Conservation (phyloP, 1,139 yeast genomes). For the Zygotorulaspora mrakii region DNA sequence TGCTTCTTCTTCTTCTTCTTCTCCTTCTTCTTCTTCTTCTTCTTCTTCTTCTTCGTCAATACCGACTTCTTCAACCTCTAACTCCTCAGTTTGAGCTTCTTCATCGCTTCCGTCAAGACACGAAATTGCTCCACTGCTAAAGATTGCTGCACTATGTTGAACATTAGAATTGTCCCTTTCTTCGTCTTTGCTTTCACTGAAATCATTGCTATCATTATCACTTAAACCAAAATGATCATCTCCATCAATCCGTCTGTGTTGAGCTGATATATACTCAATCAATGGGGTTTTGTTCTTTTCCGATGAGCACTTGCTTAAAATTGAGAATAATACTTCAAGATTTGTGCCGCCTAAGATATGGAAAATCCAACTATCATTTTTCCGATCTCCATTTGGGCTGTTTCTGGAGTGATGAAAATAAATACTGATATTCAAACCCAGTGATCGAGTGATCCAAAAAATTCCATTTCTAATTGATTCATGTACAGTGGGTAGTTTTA, state of each 20-base stretch:
- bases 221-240: not conserved
- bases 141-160: too few species aligned
- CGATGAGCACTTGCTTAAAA: slow-evolving; percentile 10
- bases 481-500: slow-evolving; percentile 28
- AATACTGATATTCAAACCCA: slow-evolving; percentile 26
- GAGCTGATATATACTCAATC: not conserved
- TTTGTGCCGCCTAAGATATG: slow-evolving; percentile 3
- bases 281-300: slow-evolving; percentile 12
- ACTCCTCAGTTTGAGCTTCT: not conserved
- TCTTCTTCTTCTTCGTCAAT: not conserved
- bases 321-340: slow-evolving; percentile 6
- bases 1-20: not conserved
- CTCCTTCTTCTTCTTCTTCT: not conserved
- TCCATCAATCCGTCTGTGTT: not conserved
- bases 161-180: not conserved
- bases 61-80: not conserved
- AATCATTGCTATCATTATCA: not conserved
- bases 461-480: slow-evolving; percentile 32
- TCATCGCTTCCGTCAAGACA: not conserved
- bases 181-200: not conserved
- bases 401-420: slow-evolving; percentile 3
- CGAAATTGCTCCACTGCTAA: too few species aligned
- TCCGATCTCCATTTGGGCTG: not conserved
- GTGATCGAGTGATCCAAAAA: slow-evolving; percentile 37
- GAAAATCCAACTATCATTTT: slow-evolving; percentile 4